phyloP scores from a whole-genome alignment of 169 alveolate species.

The Perkinsus chesapeaki region DNA sequence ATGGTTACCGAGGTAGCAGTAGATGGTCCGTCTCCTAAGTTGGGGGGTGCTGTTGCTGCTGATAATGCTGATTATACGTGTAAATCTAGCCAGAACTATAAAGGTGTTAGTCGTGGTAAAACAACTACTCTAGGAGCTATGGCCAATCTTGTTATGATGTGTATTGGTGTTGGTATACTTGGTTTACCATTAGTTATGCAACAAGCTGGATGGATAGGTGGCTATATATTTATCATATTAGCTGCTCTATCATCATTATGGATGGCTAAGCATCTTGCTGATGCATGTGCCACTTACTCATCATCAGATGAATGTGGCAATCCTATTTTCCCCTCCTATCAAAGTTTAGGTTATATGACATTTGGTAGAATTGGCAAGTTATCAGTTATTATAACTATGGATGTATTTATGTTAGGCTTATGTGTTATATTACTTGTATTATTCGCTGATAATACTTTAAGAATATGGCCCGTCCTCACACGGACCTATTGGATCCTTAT shows the following conservation, averaged over 20 bases:
- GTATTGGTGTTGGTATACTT: background rate
- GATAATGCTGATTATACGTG: no score
- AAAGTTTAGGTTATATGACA: background rate
- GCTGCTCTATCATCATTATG: background rate
- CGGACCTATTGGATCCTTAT: background rate
- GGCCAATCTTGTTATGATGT: background rate
- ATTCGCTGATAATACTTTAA: background rate
- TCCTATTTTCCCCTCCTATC: background rate
- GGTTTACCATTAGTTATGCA: background rate
- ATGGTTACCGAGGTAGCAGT: no score
- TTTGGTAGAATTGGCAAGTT: background rate
- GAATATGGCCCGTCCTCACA: background rate
- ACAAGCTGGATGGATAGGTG: background rate
- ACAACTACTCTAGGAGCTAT: background rate
- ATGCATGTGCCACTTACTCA: background rate
- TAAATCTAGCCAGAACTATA: no score
- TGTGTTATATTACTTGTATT: background rate
- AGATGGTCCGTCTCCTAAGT: no score
- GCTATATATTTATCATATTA: background rate
- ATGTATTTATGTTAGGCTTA: background rate
- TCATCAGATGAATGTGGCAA: background rate
- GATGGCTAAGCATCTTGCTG: background rate
- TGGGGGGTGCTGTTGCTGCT: no score
- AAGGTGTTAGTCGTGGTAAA: no score
- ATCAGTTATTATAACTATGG: background rate